Evolutionary conservation across 257 asterid species (phyloP).

Genomic region (Verbena officinalis): DNA sequence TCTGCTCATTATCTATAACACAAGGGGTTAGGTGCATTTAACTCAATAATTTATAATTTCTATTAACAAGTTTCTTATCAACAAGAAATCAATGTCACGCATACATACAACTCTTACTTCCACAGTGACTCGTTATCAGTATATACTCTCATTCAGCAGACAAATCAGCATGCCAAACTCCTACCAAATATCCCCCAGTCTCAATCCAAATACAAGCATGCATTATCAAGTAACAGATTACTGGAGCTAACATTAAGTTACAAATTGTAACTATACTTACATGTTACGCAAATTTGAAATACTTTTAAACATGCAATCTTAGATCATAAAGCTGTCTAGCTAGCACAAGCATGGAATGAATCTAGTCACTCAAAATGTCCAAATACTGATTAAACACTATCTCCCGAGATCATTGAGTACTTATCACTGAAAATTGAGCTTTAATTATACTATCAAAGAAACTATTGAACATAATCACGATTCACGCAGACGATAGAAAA

Average conservation of each 20-base stretch:
- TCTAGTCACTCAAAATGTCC: neutral
- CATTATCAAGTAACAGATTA: neutral
- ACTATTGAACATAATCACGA: slow-evolving; percentile 5
- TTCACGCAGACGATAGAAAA: slow-evolving; percentile 1
- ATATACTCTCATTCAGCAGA: neutral
- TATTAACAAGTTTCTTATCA: slow-evolving; percentile 14
- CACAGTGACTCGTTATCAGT: neutral
- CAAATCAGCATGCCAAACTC: neutral
- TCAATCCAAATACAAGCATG: slow-evolving; percentile 6
- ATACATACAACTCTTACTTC: neutral
- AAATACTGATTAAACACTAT: neutral
- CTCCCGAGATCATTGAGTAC: slow-evolving; percentile 3
- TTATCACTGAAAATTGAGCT: neutral
- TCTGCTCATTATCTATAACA: no score
- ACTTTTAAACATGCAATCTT: slow-evolving; percentile 10
- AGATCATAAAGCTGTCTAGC: slow-evolving; percentile 13
- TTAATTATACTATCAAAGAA: neutral
- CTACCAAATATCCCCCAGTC: neutral
- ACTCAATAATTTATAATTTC: neutral
- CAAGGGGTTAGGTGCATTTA: no score
- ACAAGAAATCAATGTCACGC: slow-evolving; percentile 10
- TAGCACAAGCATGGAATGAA: slow-evolving; percentile 10
- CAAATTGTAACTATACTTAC: neutral
- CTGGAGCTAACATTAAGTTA: slow-evolving; percentile 1
- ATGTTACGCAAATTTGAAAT: neutral